These are phyloP conservation scores for Dacryopinax spathularia DNA, from an alignment of 768 basidiomycete species.

Conservation along the genomic window DNA sequence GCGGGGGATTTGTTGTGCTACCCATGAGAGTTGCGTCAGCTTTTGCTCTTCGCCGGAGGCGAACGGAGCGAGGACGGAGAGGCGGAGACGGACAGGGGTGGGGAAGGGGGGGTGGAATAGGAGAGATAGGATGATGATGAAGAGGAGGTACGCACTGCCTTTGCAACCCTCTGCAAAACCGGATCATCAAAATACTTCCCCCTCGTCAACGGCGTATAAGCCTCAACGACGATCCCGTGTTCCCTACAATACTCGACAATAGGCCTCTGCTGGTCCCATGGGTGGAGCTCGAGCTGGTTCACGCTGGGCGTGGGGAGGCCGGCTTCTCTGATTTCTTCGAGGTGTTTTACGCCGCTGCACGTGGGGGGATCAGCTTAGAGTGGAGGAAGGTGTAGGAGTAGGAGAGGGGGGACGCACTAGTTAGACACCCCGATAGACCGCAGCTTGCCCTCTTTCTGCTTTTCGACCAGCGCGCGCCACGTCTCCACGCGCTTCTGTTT, in stretches of 20 bases:
- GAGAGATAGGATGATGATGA: neutral
- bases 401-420: slow-evolving; percentile 39
- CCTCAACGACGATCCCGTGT: slow-evolving; percentile 49
- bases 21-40: too few species aligned
- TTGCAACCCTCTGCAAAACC: slow-evolving; percentile 38
- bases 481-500: slow-evolving; percentile 52
- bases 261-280: slow-evolving; percentile 56
- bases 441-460: slow-evolving; percentile 45
- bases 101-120: neutral
- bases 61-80: too few species aligned
- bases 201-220: slow-evolving; percentile 63
- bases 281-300: slow-evolving; percentile 51
- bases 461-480: slow-evolving; percentile 51
- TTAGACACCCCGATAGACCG: slow-evolving; percentile 67
- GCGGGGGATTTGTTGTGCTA: slow-evolving; percentile 24
- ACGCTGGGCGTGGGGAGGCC: slow-evolving; percentile 54
- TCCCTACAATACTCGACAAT: slow-evolving; percentile 61
- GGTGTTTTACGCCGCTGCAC: slow-evolving; percentile 47
- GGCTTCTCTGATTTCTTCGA: slow-evolving; percentile 55
- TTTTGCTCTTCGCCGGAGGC: neutral
- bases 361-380: neutral
- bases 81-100: neutral
- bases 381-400: too few species aligned
- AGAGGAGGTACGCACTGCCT: slow-evolving; percentile 34
- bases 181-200: slow-evolving; percentile 28